phyloP scores from a whole-genome alignment of 2,329 filamentous ascomycete species.

The Sporothrix dimorphospora region DNA sequence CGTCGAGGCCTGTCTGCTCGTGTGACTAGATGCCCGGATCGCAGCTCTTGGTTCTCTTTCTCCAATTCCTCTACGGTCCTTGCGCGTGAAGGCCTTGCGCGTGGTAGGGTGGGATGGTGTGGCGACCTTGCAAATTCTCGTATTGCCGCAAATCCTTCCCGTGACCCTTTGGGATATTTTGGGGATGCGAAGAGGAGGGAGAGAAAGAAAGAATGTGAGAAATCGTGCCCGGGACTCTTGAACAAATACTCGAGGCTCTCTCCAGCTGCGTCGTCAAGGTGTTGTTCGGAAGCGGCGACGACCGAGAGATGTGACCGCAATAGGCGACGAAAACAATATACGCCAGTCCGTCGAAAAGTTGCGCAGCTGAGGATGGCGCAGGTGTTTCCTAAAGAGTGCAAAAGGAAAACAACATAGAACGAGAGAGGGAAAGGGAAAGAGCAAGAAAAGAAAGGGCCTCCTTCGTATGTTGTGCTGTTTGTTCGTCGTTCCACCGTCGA shows the following conservation, averaged over 20 bases:
- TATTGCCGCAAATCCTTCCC: conserved; percentile 12
- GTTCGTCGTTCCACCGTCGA: neutral
- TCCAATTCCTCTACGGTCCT: neutral
- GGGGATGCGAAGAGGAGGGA: too few species aligned
- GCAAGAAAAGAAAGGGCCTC: neutral
- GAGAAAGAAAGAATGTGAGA: neutral
- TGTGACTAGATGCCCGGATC: neutral
- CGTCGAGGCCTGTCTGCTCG: neutral
- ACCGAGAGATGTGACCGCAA: neutral
- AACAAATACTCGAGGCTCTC: neutral
- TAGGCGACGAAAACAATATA: neutral
- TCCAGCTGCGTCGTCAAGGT: too few species aligned
- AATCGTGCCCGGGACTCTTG: neutral
- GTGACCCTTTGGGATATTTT: neutral
- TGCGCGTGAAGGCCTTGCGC: neutral
- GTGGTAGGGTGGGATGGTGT: neutral
- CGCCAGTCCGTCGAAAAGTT: neutral
- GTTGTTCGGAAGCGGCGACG: neutral
- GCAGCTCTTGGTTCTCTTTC: neutral
- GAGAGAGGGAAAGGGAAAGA: neutral
- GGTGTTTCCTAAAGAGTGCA: neutral
- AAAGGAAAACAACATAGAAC: neutral
- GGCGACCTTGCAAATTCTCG: conserved; percentile 20
- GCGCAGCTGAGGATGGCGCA: neutral
- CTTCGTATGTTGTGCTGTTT: neutral